Evolutionary conservation across 352 stramenopile genomes (phyloP), one percentile per base, ranked within the genome.

Genomic region (Phytophthora ohioensis): DNA sequence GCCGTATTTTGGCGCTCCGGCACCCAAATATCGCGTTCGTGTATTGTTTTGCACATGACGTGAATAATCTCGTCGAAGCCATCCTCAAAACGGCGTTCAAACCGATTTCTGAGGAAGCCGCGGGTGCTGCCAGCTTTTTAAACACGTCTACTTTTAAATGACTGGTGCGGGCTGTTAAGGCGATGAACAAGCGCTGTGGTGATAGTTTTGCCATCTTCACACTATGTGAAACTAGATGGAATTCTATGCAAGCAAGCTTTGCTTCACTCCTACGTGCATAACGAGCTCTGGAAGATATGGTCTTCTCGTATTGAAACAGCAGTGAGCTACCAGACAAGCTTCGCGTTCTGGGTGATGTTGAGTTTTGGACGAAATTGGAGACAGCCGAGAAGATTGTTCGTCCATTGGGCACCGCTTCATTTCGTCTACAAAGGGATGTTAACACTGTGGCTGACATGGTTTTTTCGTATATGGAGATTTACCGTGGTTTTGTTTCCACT

Each of bases 31-130:
- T 73, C n/a, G 42, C 38, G 4, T 77, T 74, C 13, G 27, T 70
- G 1, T 21, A 38, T 47, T 69, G 53, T 11, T 65, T 62, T 12
- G 58, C 66, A 58, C 53, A 73, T 34, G 58, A 61, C 53, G 9
- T 77, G 10, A 77, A 73, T 34, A 70, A 73, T 35, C 51, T 67
- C 13, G 53, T 73, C 2, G 67, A 77, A 56, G 10, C 36, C 9
- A 54, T 77, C 4, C 17, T 72, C 8, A 42, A 69, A 15, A 61
- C 57, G 0, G 36, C 36, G 30, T 72, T 60, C 15, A 34, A 45
- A 30, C 21, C 35, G 10, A 38, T 64, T 48, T 49, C 59, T 3
- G 38, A 21, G 0, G 21, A 75, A 12, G 60, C 67, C 59, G 17
- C 17, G 17, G 17, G 17, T 17, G 17, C 17, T 17, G 17, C 17